Evolutionary conservation across 75 land plant species (phyloP).

Genomic region (Cupressus sempervirens): DNA sequence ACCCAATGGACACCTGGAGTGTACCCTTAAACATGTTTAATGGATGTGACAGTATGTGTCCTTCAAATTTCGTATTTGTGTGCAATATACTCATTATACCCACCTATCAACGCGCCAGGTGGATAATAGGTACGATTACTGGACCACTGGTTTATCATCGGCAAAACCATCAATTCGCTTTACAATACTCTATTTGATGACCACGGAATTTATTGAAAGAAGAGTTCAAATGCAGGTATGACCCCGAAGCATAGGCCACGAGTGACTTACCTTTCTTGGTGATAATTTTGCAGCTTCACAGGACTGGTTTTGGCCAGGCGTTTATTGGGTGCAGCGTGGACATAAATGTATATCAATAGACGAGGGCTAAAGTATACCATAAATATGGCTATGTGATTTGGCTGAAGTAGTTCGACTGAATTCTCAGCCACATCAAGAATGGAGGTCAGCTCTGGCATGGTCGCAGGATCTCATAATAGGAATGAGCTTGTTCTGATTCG

Average conservation of each 20-base stretch:
- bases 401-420: not conserved
- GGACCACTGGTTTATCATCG: too few species aligned
- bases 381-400: not conserved
- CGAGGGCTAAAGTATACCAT: not conserved
- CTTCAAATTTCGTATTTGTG: too few species aligned
- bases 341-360: not conserved
- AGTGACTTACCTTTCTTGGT: not conserved
- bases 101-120: too few species aligned
- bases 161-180: too few species aligned
- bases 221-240: not conserved
- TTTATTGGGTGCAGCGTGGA: not conserved
- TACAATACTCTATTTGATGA: not conserved
- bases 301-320: not conserved
- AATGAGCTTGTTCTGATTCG: constrained; percentile 81
- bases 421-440: constrained; percentile 11
- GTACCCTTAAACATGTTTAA: too few species aligned
- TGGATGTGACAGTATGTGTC: too few species aligned
- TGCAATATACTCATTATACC: too few species aligned
- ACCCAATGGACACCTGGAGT: too few species aligned
- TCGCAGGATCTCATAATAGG: constrained; percentile 75
- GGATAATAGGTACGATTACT: too few species aligned
- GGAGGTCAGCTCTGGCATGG: constrained; percentile 75
- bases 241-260: not conserved
- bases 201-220: too few species aligned
- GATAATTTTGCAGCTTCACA: too few species aligned